Percentiles rank a stretch among this genome's conserved stretches.
Evolutionary conservation across 208 protist genomes (phyloP).

Genomic region (Porcisia deanei): DNA sequence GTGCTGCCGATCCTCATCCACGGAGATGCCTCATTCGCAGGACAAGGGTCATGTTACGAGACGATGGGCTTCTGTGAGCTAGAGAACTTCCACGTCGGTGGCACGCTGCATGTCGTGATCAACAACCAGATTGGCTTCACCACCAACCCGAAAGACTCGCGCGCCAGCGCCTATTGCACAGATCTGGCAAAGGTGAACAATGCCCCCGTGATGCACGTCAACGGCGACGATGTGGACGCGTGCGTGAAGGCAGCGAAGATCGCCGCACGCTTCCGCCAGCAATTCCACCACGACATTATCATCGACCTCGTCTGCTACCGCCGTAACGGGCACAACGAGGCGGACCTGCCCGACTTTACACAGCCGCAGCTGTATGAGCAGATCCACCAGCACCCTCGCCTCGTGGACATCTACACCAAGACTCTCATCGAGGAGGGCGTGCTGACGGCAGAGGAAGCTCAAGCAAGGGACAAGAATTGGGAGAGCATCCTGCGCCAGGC

Average conservation of each 20-base stretch:
- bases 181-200: conserved; percentile 96
- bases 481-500: conserved; percentile 71
- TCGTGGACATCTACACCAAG: conserved; percentile 92
- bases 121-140: conserved; percentile 99
- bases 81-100: conserved; percentile 95
- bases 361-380: conserved; percentile 95
- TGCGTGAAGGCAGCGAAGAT: conserved; percentile 90
- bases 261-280: conserved; percentile 92
- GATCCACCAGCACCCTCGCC: conserved; percentile 87
- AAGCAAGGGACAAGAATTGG: conserved; percentile 77
- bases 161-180: conserved; percentile 96
- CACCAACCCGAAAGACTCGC: conserved; percentile 91
- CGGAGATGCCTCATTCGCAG: conserved; percentile 97
- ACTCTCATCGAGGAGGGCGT: conserved; percentile 81
- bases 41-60: conserved; percentile 98
- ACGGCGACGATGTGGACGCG: conserved; percentile 97
- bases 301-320: conserved; percentile 98
- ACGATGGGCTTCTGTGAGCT: conserved; percentile 95
- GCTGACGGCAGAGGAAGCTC: conserved; percentile 61
- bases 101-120: conserved; percentile 98
- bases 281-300: conserved; percentile 95
- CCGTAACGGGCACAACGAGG: conserved; percentile 97
- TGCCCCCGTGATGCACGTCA: conserved; percentile 98
- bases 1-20: conserved; percentile 95
- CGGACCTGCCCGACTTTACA: conserved; percentile 97